phyloP scores from a whole-genome alignment of 1,139 yeast species.

The Saccharomyces hybrid region DNA sequence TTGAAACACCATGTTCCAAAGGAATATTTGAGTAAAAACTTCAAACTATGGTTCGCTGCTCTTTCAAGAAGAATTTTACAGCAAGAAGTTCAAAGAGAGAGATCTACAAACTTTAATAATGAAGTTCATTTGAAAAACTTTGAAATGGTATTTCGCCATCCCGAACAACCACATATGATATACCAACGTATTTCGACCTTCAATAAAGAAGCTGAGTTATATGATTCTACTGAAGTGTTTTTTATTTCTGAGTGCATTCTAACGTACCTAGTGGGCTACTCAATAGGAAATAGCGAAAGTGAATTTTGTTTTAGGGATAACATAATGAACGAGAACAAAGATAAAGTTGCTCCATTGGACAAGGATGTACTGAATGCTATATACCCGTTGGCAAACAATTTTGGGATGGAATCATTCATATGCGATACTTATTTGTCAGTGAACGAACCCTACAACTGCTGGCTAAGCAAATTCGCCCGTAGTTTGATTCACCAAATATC shows the following conservation, averaged over 20 bases:
- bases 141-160: background rate
- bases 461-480: slow-evolving; percentile 1
- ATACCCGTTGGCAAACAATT: slow-evolving; percentile 1
- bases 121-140: background rate
- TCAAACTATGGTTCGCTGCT: slow-evolving; percentile 12
- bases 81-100: background rate
- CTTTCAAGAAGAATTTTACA: background rate
- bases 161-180: background rate
- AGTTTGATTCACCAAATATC: slow-evolving; percentile 1
- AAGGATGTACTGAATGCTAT: slow-evolving; percentile 5
- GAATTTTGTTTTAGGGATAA: background rate
- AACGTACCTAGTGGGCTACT: background rate
- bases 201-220: background rate
- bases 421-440: background rate
- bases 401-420: background rate
- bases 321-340: background rate
- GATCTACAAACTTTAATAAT: background rate
- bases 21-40: slow-evolving; percentile 7
- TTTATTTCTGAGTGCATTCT: background rate
- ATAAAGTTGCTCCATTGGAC: background rate
- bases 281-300: background rate
- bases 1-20: slow-evolving; percentile 6
- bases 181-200: background rate
- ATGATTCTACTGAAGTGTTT: background rate
- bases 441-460: background rate